These are phyloP conservation scores for Populus hybrid DNA, from an alignment of 441 rosid species.

Conservation along the genomic window DNA sequence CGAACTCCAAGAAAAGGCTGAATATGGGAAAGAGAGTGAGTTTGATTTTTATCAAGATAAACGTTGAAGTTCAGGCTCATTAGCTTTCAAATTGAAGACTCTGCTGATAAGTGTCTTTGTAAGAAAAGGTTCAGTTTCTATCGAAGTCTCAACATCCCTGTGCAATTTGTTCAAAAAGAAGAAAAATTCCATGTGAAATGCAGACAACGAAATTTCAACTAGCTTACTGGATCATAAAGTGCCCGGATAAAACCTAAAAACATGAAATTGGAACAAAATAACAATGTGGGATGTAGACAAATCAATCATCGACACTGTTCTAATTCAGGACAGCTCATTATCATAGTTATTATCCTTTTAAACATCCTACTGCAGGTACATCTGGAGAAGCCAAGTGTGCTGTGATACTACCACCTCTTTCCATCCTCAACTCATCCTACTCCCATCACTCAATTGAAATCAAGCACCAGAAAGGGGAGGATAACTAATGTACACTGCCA, in stretches of 20 bases:
- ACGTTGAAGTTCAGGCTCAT: background rate
- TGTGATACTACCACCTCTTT: background rate
- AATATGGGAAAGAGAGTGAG: background rate
- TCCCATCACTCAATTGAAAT: background rate
- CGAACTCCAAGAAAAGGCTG: constrained; percentile 10
- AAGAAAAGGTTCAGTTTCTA: background rate
- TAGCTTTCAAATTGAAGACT: background rate
- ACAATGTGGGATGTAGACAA: background rate
- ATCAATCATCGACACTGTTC: background rate
- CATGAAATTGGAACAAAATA: background rate
- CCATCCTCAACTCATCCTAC: background rate
- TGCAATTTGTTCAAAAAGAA: background rate
- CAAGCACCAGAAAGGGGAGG: background rate
- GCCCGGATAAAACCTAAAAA: background rate
- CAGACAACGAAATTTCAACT: background rate
- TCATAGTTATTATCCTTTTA: background rate
- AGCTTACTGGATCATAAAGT: background rate
- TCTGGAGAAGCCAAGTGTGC: background rate
- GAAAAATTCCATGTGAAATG: background rate
- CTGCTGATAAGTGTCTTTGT: too few species aligned
- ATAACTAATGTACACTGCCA: background rate
- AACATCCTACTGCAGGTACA: background rate
- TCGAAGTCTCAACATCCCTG: background rate
- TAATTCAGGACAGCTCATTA: too few species aligned
- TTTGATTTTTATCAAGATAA: constrained; percentile 1